Evolutionary conservation across 495 filamentous ascomycete genomes (phyloP), one percentile per base, ranked within the genome.

Genomic region (Aspergillus biplanus): DNA sequence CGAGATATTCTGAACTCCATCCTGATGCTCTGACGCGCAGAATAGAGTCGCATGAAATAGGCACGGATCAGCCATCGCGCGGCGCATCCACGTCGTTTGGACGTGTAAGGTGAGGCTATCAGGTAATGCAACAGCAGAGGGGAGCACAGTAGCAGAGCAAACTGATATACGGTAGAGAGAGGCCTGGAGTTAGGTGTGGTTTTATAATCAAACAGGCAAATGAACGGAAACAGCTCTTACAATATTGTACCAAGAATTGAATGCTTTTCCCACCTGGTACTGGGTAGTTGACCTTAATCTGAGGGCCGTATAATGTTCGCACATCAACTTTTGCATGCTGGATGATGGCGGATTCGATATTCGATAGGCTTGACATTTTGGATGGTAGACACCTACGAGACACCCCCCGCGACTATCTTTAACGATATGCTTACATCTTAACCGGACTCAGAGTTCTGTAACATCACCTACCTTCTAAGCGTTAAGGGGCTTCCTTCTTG

Each of bases 41-140:
- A 56, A 62, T 3, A 62, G 37, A 5, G 52, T 62, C 5, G 50
- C 37, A 42, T 62, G 59, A 52, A 62, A 62, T 9, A 62, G 27
- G 18, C 59, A 62, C n/a, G 59, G 35, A 47, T 62, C 59, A 7
- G 37, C 9, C 50, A 62, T 55, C 3, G 59, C 59, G 8, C 32
- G 52, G 27, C 15, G 50, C 15, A 56, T 47, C 59, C 34, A 47
- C 4, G 21, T 33, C 3, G 50, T 56, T 12, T 42, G 52, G 5
- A 62, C 15, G 33, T 55, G 50, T 6, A n/a, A 15, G 18, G 59
- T 33, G 18, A 62, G 52, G 34, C 59, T 62, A 21, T 35, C 27
- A 46, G 55, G 55, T 12, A 55, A 13, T 3, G 52, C 11, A 18
- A 18, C 21, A 27, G 21, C 21, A 27, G 21, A 27, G 21, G 21